phyloP scores from a whole-genome alignment of 1,284 basidiomycete genomes.

The Cryptococcus maquisensis region DNA sequence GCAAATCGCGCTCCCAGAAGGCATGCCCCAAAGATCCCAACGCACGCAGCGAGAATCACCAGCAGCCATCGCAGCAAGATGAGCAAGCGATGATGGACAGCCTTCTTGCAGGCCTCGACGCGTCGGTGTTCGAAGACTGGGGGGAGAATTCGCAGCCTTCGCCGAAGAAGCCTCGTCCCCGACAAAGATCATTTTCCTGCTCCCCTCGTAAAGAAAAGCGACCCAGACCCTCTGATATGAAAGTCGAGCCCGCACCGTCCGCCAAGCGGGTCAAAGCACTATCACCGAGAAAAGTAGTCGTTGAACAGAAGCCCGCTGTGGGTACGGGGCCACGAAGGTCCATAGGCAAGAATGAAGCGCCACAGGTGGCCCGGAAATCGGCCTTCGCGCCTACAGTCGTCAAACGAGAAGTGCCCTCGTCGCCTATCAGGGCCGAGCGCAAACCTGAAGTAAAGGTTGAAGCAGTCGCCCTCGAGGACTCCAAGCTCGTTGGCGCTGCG shows the following conservation, averaged over 20 bases:
- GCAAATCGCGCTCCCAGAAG: neutral
- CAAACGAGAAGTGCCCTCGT: neutral
- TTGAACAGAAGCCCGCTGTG: neutral
- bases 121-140: constrained; percentile 31
- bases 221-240: neutral
- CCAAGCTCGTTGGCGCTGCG: neutral
- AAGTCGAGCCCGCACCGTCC: constrained; percentile 4
- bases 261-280: constrained; percentile 1
- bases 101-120: constrained; percentile 45
- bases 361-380: neutral
- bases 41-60: neutral
- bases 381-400: neutral
- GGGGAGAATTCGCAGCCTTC: neutral
- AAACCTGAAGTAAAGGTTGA: neutral
- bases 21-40: too few species aligned
- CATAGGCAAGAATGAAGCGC: neutral
- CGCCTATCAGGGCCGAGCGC: neutral
- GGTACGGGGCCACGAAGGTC: neutral
- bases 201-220: constrained; percentile 6
- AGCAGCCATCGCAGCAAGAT: constrained; percentile 14
- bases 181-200: neutral
- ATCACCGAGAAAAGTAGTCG: constrained; percentile 9
- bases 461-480: constrained; percentile 1
- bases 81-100: constrained; percentile 45
- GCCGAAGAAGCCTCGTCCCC: too few species aligned